These are phyloP conservation scores for Posidonia oceanica DNA, from an alignment of 116 monocot genomes.

Conservation along the genomic window DNA sequence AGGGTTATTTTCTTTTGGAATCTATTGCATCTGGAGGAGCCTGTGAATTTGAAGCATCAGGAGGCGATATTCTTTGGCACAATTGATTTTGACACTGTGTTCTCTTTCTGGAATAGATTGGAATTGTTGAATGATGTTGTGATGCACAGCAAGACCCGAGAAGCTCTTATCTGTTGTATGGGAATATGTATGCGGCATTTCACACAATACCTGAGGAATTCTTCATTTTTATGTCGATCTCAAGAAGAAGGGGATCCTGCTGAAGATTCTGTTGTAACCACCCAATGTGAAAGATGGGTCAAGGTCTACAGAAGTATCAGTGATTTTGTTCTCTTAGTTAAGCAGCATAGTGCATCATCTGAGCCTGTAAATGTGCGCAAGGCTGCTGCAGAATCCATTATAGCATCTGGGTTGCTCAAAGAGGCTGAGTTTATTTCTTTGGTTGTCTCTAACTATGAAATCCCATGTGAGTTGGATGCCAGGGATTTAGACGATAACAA, in stretches of 20 bases:
- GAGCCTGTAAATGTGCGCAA: constrained; percentile 75
- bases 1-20: constrained; percentile 83
- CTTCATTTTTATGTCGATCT: constrained; percentile 4
- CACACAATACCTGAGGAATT: constrained; percentile 16
- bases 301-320: constrained; percentile 32
- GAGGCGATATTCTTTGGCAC: constrained; percentile 1
- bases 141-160: constrained; percentile 52
- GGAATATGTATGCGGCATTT: constrained; percentile 68
- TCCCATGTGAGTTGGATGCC: constrained; percentile 5
- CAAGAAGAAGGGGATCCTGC: constrained; percentile 12
- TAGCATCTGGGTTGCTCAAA: constrained; percentile 66
- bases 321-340: constrained; percentile 45
- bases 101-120: constrained; percentile 72
- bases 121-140: constrained; percentile 36
- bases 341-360: constrained; percentile 56
- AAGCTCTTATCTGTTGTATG: constrained; percentile 77
- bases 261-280: not conserved
- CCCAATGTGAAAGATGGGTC: constrained; percentile 3
- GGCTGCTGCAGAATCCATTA: constrained; percentile 71
- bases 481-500: constrained; percentile 9
- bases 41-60: not conserved
- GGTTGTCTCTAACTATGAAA: constrained; percentile 24
- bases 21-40: constrained; percentile 25
- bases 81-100: constrained; percentile 26
- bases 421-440: constrained; percentile 38